phyloP scores from a whole-genome alignment of 78 protist species.

The Dictyostelium firmibasis region DNA sequence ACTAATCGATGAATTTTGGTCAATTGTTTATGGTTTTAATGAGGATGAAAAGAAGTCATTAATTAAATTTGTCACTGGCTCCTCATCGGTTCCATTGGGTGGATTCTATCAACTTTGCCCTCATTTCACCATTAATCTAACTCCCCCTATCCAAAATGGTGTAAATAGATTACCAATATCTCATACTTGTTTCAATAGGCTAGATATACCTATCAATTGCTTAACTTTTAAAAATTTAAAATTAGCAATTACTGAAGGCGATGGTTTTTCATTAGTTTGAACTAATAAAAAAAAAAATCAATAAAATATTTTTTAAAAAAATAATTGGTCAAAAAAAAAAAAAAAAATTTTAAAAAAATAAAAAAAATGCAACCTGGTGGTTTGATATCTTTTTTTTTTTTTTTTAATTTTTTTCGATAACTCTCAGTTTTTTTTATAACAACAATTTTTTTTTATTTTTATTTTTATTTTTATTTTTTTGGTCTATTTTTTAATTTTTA shows the following conservation, averaged over 20 bases:
- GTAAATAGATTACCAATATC: constrained; percentile 50
- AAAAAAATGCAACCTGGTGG: background rate
- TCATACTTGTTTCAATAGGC: constrained; percentile 73
- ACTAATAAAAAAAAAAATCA: background rate
- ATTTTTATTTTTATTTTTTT: background rate
- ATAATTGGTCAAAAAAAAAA: background rate
- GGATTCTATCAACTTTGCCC: constrained; percentile 75
- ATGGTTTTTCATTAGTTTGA: constrained; percentile 53
- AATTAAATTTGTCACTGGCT: constrained; percentile 66
- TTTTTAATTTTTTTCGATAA: background rate
- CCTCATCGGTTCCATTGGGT: constrained; percentile 56
- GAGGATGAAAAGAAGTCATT: constrained; percentile 47
- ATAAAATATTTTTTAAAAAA: background rate
- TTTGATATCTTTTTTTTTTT: background rate
- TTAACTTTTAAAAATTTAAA: constrained; percentile 10
- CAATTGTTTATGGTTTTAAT: background rate
- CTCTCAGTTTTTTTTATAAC: background rate
- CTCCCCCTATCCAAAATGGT: background rate
- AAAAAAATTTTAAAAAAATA: background rate
- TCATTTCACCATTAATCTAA: constrained; percentile 54
- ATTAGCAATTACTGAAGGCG: constrained; percentile 41
- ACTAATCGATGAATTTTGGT: constrained; percentile 23
- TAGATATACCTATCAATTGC: constrained; percentile 43
- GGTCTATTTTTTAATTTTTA: background rate
- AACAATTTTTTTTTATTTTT: background rate